Conservation (phyloP, 306 rosid genomes). For the Bauhinia variegata region DNA sequence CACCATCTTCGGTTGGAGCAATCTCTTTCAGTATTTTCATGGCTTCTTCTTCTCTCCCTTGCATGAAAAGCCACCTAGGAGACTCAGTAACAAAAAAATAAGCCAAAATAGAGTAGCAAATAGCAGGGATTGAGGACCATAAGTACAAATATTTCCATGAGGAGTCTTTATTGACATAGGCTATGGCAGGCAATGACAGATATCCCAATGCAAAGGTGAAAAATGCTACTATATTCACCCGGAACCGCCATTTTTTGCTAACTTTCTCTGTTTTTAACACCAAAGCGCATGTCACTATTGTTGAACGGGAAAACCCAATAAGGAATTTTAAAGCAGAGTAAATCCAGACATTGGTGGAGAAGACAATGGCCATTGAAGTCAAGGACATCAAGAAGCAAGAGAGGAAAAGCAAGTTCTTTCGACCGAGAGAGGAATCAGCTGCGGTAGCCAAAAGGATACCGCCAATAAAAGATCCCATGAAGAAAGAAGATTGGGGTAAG, state of each 20-base stretch:
- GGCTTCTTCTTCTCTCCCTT: neutral
- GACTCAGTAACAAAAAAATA: constrained; percentile 30
- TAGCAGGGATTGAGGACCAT: constrained; percentile 37
- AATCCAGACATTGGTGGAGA: constrained; percentile 41
- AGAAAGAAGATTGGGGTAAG: constrained; percentile 45
- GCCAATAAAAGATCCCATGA: constrained; percentile 39
- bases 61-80: constrained; percentile 39
- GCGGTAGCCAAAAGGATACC: constrained; percentile 42
- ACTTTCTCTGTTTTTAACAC: constrained; percentile 35
- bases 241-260: constrained; percentile 39
- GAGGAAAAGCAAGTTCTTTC: constrained; percentile 39
- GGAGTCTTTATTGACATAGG: constrained; percentile 32
- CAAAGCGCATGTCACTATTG: constrained; percentile 25
- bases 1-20: neutral
- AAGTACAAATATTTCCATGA: constrained; percentile 36
- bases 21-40: neutral
- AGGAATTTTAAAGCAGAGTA: constrained; percentile 43
- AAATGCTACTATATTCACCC: constrained; percentile 19
- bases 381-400: constrained; percentile 39
- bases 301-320: constrained; percentile 34
- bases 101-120: constrained; percentile 2
- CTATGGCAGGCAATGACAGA: constrained; percentile 34
- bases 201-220: constrained; percentile 35
- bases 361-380: neutral
- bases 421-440: constrained; percentile 47